Conservation (phyloP, 768 basidiomycete species). For the Lactarius hatsudake region DNA sequence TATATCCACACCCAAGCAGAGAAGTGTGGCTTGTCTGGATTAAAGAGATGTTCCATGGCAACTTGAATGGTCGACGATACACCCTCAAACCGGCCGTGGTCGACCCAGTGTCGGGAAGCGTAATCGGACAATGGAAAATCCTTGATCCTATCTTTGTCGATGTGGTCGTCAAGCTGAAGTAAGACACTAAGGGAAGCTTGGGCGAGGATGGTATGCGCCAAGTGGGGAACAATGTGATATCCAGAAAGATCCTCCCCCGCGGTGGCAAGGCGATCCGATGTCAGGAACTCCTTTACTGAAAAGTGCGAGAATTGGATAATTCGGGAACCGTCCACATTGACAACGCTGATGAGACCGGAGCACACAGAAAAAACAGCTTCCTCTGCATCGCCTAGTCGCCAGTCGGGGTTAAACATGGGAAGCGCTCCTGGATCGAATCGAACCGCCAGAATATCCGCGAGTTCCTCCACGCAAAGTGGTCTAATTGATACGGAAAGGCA, state of each 20-base stretch:
- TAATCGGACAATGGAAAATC: neutral
- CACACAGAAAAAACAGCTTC: neutral
- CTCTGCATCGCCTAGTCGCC: conserved; percentile 4
- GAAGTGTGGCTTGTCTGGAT: too few species aligned
- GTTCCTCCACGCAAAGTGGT: conserved; percentile 6
- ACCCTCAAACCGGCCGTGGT: too few species aligned
- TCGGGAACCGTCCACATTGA: neutral
- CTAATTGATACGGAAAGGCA: neutral
- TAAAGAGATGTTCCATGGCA: too few species aligned
- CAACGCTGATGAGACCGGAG: neutral
- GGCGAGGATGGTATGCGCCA: conserved; percentile 1
- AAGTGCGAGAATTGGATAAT: conserved; percentile 17
- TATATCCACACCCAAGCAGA: too few species aligned
- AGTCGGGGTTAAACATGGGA: neutral
- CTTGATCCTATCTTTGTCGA: neutral
- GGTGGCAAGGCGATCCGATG: neutral
- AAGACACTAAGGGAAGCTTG: neutral
- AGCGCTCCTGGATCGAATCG: neutral
- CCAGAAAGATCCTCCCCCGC: neutral
- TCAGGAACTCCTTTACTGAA: conserved; percentile 15
- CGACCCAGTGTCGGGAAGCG: too few species aligned
- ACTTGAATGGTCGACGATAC: too few species aligned
- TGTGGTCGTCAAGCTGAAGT: neutral
- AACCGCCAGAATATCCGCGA: conserved; percentile 8
- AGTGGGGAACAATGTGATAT: neutral